Evolutionary conservation across 2,329 filamentous ascomycete species (phyloP).

Genomic region (Diaporthe citriasiana): DNA sequence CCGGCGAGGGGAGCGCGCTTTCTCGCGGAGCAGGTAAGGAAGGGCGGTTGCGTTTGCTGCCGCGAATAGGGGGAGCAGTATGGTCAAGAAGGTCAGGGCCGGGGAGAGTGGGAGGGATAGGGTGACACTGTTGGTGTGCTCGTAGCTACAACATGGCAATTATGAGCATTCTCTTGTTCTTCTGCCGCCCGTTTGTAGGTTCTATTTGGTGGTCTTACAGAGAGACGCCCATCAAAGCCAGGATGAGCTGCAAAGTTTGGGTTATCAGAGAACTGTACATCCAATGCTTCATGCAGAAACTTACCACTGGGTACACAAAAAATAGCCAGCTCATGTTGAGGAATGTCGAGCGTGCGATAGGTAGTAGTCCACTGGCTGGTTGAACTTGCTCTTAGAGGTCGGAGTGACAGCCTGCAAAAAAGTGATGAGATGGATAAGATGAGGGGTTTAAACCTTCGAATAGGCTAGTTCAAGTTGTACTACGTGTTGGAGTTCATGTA

Average conservation of each 20-base stretch:
- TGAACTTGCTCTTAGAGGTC: neutral
- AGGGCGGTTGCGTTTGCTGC: slow-evolving; percentile 55
- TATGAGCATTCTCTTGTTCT: slow-evolving; percentile 30
- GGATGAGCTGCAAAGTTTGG: slow-evolving; percentile 42
- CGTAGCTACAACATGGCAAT: slow-evolving; percentile 49
- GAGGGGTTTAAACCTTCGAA: slow-evolving; percentile 22
- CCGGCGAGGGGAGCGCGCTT: slow-evolving; percentile 42
- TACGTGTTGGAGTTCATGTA: neutral
- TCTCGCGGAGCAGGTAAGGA: slow-evolving; percentile 50
- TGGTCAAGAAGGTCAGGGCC: slow-evolving; percentile 53
- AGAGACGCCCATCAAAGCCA: slow-evolving; percentile 46
- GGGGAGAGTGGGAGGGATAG: slow-evolving; percentile 59
- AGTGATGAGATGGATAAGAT: neutral
- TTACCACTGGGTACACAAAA: slow-evolving; percentile 22
- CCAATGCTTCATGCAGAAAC: neutral
- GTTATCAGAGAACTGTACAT: neutral
- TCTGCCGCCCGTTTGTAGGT: neutral
- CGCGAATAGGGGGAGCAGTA: slow-evolving; percentile 58
- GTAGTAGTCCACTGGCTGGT: neutral
- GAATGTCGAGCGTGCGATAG: neutral
- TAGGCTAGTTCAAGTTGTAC: slow-evolving; percentile 1
- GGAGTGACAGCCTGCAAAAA: neutral
- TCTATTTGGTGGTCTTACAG: slow-evolving; percentile 38
- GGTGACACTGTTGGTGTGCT: slow-evolving; percentile 55
- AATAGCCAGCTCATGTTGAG: slow-evolving; percentile 26